Conservation (phyloP, 1,284 basidiomycete genomes). For the Stygiomarasmius scandens region DNA sequence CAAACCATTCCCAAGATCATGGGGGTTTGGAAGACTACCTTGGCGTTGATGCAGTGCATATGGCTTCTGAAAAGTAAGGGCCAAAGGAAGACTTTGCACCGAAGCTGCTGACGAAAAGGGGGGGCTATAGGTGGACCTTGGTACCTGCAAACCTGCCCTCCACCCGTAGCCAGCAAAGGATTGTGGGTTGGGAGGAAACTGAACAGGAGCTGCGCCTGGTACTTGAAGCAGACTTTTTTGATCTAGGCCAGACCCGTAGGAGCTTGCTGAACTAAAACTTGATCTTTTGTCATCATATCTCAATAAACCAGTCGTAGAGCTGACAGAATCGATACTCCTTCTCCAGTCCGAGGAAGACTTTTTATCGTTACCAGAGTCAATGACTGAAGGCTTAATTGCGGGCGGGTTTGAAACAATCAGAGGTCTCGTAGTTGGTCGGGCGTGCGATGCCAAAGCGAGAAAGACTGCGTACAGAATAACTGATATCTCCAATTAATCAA, state of each 20-base stretch:
- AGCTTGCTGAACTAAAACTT: neutral
- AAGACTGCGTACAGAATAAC: slow-evolving; percentile 33
- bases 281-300: neutral
- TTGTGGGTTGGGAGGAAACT: neutral
- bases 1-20: neutral
- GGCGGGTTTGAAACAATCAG: neutral
- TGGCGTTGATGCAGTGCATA: neutral
- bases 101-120: neutral
- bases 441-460: slow-evolving; percentile 29
- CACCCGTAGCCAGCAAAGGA: neutral
- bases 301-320: neutral
- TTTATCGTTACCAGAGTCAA: neutral
- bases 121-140: neutral
- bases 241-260: neutral
- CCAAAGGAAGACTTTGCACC: neutral
- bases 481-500: slow-evolving; percentile 2
- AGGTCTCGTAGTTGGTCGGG: neutral
- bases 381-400: slow-evolving; percentile 1
- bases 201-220: neutral
- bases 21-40: neutral
- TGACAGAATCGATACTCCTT: neutral
- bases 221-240: neutral
- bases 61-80: neutral
- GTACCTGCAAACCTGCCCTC: neutral
- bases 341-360: neutral